Base-by-base conservation (phyloP, 176 grass and related monocot genomes). In the Oryza australiensis region DNA sequence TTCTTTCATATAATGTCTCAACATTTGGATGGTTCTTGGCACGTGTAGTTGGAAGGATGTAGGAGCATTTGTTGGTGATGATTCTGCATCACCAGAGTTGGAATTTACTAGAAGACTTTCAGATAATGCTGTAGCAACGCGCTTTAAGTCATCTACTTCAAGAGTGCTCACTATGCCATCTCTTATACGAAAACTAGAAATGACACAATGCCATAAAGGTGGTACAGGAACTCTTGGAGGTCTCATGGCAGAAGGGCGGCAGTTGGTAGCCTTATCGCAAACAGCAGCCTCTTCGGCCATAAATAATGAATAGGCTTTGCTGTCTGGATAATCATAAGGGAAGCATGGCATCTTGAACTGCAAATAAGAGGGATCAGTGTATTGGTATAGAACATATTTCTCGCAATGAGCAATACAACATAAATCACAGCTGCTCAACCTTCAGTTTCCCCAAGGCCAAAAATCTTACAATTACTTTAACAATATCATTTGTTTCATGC, bases 281-380 rank as follows among this genome's bases (percentile, higher is more conserved):
- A 14, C 70, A 81, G 53, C 76, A 64, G 81, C 88, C 91, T 91
- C 77, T 72, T 86, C 33, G 35, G 84, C 83, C 86, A 88, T 76
- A 80, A 88, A 88, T 3, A 37, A 87, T 55, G 79, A 68, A 77
- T 95, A 98, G 0, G 88, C 84, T 88, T 91, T 65, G 68, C 86
- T 88, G 35, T 98, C 95, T 68, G 95, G 95, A 82, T 93, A 98
- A 89, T 98, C 95, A 83, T 80, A 85, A n/a, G 95, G 95, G 70
- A 98, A 98, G 75, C 78, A 86, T 72, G 95, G 90, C 57, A 93
- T 64, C 62, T 83, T 87, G 23, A 85, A 90, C 92, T 95, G 86
- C 48, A 86, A 73, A 74, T 78, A 26, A 26, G 69, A 76, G 26
- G 18, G 49, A 7, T 60, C 24, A 41, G 26, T 53, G 27, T 38